Evolutionary conservation across 495 filamentous ascomycete species (phyloP).

Genomic region (Glonium stellatum): DNA sequence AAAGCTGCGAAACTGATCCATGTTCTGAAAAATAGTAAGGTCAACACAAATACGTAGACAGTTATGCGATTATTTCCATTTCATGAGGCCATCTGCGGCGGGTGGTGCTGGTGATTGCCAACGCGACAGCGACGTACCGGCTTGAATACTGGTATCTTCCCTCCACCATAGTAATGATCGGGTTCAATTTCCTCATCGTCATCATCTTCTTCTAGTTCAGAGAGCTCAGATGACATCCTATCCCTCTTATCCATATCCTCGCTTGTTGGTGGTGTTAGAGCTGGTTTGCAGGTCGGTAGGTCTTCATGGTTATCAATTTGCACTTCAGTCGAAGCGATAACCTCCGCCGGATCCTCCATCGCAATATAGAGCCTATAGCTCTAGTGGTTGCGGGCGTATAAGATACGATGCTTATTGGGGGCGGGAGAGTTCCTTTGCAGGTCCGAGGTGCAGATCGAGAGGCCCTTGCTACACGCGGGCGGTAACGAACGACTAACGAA

Average conservation of each 20-base stretch:
- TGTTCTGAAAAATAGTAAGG: conserved; percentile 46
- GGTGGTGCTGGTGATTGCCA: not conserved
- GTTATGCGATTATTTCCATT: not conserved
- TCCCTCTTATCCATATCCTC: conserved; percentile 38
- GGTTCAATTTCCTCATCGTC: conserved; percentile 68
- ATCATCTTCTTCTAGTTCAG: conserved; percentile 46
- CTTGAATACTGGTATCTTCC: conserved; percentile 88
- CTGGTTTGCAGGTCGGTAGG: conserved; percentile 17
- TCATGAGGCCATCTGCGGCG: not conserved
- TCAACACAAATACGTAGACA: conserved; percentile 7
- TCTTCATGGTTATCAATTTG: conserved; percentile 15
- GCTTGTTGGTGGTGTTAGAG: conserved; percentile 40
- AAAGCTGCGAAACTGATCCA: conserved; percentile 91
- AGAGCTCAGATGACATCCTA: conserved; percentile 33
- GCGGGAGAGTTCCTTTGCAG: conserved; percentile 7
- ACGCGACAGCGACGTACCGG: conserved; percentile 53
- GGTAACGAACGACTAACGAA: conserved; percentile 16
- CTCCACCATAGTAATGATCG: conserved; percentile 77
- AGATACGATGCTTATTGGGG: conserved; percentile 11
- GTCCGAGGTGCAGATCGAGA: conserved; percentile 10
- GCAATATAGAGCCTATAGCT: not conserved
- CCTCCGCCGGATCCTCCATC: conserved; percentile 21
- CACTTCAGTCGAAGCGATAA: conserved; percentile 24
- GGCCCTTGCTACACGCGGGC: conserved; percentile 16
- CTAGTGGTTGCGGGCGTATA: conserved; percentile 11